phyloP scores from a whole-genome alignment of 1,284 basidiomycete species.

The Ustilago nuda region DNA sequence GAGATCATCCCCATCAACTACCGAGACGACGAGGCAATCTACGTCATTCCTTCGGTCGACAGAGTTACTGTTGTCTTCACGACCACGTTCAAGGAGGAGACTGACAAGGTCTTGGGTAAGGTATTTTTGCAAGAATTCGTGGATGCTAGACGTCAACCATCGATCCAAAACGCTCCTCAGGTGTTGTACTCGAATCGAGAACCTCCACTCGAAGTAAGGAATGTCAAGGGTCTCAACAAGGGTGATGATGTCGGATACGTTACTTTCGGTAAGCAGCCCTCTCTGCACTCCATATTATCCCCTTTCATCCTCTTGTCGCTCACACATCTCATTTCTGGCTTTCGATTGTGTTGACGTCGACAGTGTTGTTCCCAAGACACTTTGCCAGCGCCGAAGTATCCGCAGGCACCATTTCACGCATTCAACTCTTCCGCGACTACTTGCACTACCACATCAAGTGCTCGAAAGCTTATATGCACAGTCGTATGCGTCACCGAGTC shows the following conservation, averaged over 20 bases:
- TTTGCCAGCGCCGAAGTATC: conserved; percentile 82
- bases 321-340: background rate
- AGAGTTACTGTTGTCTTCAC: conserved; percentile 98
- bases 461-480: conserved; percentile 99
- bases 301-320: background rate
- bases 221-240: conserved; percentile 81
- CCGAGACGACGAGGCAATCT: conserved; percentile 92
- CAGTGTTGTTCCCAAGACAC: conserved; percentile 95
- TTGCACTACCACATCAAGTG: conserved; percentile 99
- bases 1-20: conserved; percentile 94
- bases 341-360: background rate
- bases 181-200: conserved; percentile 97
- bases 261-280: conserved; percentile 77
- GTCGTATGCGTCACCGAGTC: conserved; percentile 92
- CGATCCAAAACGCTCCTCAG: conserved; percentile 96
- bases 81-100: conserved; percentile 96
- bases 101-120: conserved; percentile 94
- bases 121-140: conserved; percentile 99
- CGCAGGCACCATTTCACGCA: conserved; percentile 89
- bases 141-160: conserved; percentile 90
- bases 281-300: background rate
- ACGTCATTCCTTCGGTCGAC: conserved; percentile 90
- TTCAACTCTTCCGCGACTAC: conserved; percentile 97
- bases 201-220: conserved; percentile 93
- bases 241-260: conserved; percentile 96